These are phyloP conservation scores for Paramecium biaurelia DNA, from an alignment of 73 alveolate genomes.

Conservation along the genomic window DNA sequence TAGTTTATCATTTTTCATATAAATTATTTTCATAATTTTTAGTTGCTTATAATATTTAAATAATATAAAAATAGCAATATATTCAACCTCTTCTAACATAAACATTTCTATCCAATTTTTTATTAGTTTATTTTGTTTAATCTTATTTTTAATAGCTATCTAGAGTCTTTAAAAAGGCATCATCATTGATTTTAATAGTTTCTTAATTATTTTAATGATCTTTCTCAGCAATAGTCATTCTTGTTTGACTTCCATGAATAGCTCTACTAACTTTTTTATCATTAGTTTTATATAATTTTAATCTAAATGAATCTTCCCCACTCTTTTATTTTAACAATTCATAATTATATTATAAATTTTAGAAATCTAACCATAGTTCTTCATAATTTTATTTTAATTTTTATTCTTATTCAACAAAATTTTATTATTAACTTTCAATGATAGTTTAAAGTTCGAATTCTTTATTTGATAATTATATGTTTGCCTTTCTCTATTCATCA, in stretches of 20 bases:
- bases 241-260: neutral
- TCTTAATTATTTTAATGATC: neutral
- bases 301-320: neutral
- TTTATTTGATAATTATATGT: neutral
- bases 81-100: neutral
- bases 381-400: neutral
- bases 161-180: neutral
- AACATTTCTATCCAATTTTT: neutral
- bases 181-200: neutral
- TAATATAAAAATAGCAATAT: neutral
- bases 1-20: neutral
- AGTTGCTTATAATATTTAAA: neutral
- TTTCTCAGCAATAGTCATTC: neutral
- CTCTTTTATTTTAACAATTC: neutral
- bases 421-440: neutral
- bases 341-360: neutral
- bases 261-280: neutral
- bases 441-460: neutral
- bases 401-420: neutral
- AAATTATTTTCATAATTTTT: neutral
- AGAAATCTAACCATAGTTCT: neutral
- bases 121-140: neutral
- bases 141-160: neutral
- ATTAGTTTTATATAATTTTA: neutral
- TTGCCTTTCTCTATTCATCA: constrained; percentile 17